phyloP scores from a whole-genome alignment of 768 basidiomycete genomes.

The Hericium erinaceus region DNA sequence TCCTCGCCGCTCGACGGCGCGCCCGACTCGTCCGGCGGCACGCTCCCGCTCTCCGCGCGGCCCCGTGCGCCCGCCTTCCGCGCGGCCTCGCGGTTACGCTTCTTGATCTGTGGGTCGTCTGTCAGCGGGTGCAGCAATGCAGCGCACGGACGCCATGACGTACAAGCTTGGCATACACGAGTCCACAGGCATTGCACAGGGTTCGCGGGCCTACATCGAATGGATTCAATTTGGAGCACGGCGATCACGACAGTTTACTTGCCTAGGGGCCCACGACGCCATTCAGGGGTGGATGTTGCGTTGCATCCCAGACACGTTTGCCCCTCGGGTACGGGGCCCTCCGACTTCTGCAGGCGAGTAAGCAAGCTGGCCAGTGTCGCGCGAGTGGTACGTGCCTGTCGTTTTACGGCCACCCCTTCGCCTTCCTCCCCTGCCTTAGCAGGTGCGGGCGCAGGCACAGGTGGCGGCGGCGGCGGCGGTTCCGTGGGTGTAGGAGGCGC shows the following conservation, averaged over 20 bases:
- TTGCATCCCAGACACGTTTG: slow-evolving; percentile 76
- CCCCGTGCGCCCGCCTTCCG: slow-evolving; percentile 7
- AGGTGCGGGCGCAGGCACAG: slow-evolving; percentile 12
- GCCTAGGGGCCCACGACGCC: slow-evolving; percentile 81
- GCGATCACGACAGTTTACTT: slow-evolving; percentile 16
- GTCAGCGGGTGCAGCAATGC: slow-evolving; percentile 3
- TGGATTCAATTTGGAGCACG: slow-evolving; percentile 4
- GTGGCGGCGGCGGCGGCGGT: slow-evolving; percentile 11
- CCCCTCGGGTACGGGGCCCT: slow-evolving; percentile 42
- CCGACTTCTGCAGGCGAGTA: slow-evolving; percentile 22
- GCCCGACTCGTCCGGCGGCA: slow-evolving; percentile 3
- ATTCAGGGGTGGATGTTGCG: slow-evolving; percentile 82
- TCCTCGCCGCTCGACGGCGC: slow-evolving; percentile 14
- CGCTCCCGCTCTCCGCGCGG: slow-evolving; percentile 4
- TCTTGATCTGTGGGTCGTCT: slow-evolving; percentile 11
- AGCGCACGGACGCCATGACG: slow-evolving; percentile 10
- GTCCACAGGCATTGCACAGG: slow-evolving; percentile 78
- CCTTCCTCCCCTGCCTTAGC: slow-evolving; percentile 13
- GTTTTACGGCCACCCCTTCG: slow-evolving; percentile 16
- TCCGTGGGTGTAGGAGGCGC: slow-evolving; percentile 5
- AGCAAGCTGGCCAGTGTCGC: slow-evolving; percentile 1
- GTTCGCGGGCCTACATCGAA: slow-evolving; percentile 57
- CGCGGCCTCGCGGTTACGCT: slow-evolving; percentile 14
- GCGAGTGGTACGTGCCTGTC: slow-evolving; percentile 18
- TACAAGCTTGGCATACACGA: slow-evolving; percentile 82